Evolutionary conservation across 257 asterid species (phyloP), one percentile per base, ranked within the genome.

Genomic region (Nemophila menziesii): DNA sequence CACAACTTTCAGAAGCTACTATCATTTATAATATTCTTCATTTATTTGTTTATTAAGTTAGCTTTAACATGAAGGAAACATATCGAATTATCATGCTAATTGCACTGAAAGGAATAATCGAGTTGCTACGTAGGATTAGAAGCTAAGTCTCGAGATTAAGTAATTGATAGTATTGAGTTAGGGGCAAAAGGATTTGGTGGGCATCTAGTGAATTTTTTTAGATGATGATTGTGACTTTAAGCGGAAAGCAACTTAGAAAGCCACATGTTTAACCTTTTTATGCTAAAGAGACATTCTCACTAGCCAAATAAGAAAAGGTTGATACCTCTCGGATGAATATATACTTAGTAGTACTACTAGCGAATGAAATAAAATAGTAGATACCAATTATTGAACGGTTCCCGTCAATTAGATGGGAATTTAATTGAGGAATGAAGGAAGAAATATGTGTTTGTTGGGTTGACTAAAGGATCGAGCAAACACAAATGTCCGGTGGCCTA

Each of bases 251-350:
- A 36, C 33, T 39, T 52, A 29, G 36, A 7, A 29, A 29, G 46
- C 41, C 65, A 52, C 58, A 57, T 49, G 53, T 54, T 55, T 65
- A 60, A 61, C 62, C 73, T 68, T 7, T 78, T 74, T 58, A 44
- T 67, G 70, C 69, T 72, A 79, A 77, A 71, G 76, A 70, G 49
- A 51, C 52, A 27, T 44, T 57, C 68, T 66, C 71, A 66, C 82
- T 53, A 54, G 48, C 55, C 59, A 55, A 49, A 46, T 49, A 57
- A 37, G n/a, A 65, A 65, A 63, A 55, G 61, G 44, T 52, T 52
- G 72, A 60, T 61, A 47, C 80, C 63, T 40, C 49, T 29, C 36
- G 12, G n/a, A 29, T 29, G 9, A 64, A 64, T 64, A 64, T 64
- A 64, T 64, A 43, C 65, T 20, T 39, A 22, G 9, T 8, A 52